Evolutionary conservation across 495 filamentous ascomycete genomes (phyloP).

Genomic region (Parachaetomium inaequale): DNA sequence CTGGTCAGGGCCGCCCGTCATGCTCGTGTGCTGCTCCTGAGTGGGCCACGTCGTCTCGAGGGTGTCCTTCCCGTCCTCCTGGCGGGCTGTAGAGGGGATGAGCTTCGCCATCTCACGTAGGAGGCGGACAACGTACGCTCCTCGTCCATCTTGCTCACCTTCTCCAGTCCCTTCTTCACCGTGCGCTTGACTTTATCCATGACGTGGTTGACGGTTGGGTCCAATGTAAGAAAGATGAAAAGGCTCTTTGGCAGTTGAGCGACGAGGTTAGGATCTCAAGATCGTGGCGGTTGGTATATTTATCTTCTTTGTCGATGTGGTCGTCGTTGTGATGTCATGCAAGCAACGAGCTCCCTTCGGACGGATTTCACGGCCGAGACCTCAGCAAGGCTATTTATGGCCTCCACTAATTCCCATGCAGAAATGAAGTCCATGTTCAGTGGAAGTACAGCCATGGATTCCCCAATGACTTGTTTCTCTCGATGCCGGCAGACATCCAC

Average conservation of each 20-base stretch:
- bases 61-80: slow-evolving; percentile 7
- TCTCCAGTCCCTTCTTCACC: slow-evolving; percentile 17
- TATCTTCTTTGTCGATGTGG: background rate
- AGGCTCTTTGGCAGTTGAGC: background rate
- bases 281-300: background rate
- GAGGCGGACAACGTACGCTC: slow-evolving; percentile 17
- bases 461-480: no score
- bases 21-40: slow-evolving; percentile 8
- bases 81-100: background rate
- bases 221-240: background rate
- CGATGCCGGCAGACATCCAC: background rate
- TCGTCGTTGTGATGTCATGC: background rate
- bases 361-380: background rate
- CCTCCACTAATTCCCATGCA: no score
- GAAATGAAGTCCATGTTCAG: no score
- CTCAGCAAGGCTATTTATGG: background rate
- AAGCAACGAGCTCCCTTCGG: background rate
- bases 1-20: slow-evolving; percentile 14
- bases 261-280: background rate
- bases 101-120: background rate
- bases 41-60: slow-evolving; percentile 14
- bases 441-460: no score
- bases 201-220: background rate
- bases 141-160: slow-evolving; percentile 5
- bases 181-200: slow-evolving; percentile 19